Evolutionary conservation across 2,329 filamentous ascomycete genomes (phyloP).

Genomic region (Scolecobasidium constrictum): DNA sequence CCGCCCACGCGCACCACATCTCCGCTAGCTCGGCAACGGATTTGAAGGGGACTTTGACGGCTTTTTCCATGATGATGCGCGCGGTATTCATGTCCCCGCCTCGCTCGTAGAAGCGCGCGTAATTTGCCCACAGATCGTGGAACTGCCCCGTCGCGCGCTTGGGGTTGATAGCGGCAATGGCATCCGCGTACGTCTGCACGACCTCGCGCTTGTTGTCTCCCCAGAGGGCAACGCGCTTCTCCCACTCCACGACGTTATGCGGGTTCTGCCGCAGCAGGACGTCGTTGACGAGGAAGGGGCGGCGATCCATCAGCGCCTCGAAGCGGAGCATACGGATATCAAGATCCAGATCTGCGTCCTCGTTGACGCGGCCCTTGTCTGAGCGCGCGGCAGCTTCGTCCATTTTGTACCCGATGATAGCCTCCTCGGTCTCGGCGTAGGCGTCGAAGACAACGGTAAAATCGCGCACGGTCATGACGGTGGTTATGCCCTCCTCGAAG

Average conservation of each 20-base stretch:
- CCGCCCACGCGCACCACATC: conserved; percentile 98
- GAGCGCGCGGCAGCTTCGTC: conserved; percentile 71
- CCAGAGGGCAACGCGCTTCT: conserved; percentile 93
- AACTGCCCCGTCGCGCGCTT: conserved; percentile 92
- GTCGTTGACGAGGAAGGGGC: conserved; percentile 93
- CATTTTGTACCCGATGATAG: conserved; percentile 84
- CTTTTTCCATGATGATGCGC: conserved; percentile 91
- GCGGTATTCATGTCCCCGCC: conserved; percentile 77
- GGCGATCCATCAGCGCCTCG: conserved; percentile 92
- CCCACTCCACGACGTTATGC: conserved; percentile 93
- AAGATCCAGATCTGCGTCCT: conserved; percentile 83
- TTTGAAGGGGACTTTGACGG: conserved; percentile 94
- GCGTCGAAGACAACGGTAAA: conserved; percentile 95
- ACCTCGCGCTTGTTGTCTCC: conserved; percentile 85
- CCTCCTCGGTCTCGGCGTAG: conserved; percentile 94
- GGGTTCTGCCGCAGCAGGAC: conserved; percentile 92
- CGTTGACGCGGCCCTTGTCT: conserved; percentile 66
- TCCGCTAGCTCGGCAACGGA: conserved; percentile 94
- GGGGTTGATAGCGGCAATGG: conserved; percentile 83
- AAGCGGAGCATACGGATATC: conserved; percentile 97
- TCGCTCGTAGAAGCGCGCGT: conserved; percentile 92
- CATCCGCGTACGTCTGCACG: conserved; percentile 87
- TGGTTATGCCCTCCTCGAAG: conserved; percentile 93
- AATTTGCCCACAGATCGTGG: conserved; percentile 91
- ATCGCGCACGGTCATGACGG: conserved; percentile 96